A percentile compares a stretch with the other conserved stretches of the same genome.
phyloP scores from a whole-genome alignment of 2,329 filamentous ascomycete genomes.

The Scytalidium lignicola region DNA sequence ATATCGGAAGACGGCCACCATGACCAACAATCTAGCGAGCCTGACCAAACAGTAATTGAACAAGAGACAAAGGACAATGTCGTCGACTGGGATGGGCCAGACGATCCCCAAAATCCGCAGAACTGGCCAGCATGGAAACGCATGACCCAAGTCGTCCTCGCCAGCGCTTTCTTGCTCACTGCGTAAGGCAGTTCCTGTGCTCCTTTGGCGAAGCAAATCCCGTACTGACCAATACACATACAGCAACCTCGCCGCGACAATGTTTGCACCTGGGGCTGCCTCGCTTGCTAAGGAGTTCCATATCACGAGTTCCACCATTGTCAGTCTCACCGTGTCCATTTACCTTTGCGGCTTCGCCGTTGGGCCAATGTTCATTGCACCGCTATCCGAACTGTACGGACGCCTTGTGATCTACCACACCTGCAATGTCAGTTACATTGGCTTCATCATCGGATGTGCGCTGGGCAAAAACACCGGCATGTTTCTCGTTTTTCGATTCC shows the following conservation, averaged over 20 bases:
- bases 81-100: conserved; percentile 17
- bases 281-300: conserved; percentile 57
- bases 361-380: conserved; percentile 28
- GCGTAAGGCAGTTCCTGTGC: conserved; percentile 11
- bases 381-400: conserved; percentile 56
- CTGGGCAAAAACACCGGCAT: conserved; percentile 39
- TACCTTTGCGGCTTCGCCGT: conserved; percentile 19
- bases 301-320: conserved; percentile 37
- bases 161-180: conserved; percentile 26
- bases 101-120: conserved; percentile 28
- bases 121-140: conserved; percentile 28
- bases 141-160: conserved; percentile 24
- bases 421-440: conserved; percentile 43
- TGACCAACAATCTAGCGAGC: conserved; percentile 18
- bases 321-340: conserved; percentile 54
- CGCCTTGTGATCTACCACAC: conserved; percentile 45
- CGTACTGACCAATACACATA: conserved; percentile 5
- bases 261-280: conserved; percentile 64
- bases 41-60: conserved; percentile 19
- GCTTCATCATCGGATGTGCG: conserved; percentile 47
- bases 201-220: conserved; percentile 14
- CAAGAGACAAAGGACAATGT: conserved; percentile 13
- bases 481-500: conserved; percentile 54
- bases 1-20: conserved; percentile 16
- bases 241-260: conserved; percentile 33